Evolutionary conservation across 2,329 filamentous ascomycete genomes (phyloP).

Genomic region (Diaporthe sp.): DNA sequence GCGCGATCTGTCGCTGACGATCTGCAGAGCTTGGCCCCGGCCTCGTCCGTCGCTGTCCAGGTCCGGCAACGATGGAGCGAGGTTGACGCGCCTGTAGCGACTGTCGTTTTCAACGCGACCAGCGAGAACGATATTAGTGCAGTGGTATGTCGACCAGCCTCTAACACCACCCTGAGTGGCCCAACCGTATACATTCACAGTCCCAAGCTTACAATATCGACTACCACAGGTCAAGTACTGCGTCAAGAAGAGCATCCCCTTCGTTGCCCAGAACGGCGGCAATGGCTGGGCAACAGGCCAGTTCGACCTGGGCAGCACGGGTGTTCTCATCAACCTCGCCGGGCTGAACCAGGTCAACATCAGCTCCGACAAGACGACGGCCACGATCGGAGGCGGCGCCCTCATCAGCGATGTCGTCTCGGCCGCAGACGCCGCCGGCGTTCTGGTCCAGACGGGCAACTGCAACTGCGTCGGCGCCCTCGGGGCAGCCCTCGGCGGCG

Average conservation of each 20-base stretch:
- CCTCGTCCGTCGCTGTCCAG: conserved; percentile 9
- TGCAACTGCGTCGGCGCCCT: conserved; percentile 37
- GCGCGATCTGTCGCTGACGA: conserved; percentile 4
- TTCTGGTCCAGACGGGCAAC: conserved; percentile 41
- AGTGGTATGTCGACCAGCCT: background rate
- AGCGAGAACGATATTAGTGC: conserved; percentile 1
- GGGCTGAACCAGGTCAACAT: conserved; percentile 44
- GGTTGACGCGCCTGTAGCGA: background rate
- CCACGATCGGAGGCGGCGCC: conserved; percentile 45
- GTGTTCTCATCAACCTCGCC: conserved; percentile 45
- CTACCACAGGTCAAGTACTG: conserved; percentile 14
- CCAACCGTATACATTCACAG: too few relatives aligned
- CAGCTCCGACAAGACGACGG: conserved; percentile 44
- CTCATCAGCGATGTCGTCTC: conserved; percentile 44
- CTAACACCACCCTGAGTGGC: background rate
- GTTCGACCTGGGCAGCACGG: conserved; percentile 41
- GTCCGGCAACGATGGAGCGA: conserved; percentile 3
- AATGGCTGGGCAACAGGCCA: conserved; percentile 45
- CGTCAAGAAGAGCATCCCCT: conserved; percentile 41
- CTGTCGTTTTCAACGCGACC: conserved; percentile 17
- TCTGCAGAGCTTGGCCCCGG: conserved; percentile 2
- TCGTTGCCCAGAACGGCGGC: conserved; percentile 45
- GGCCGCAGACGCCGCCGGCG: conserved; percentile 44
- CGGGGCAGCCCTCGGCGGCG: conserved; percentile 44
- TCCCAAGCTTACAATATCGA: background rate